A percentile compares a stretch with the other conserved stretches of the same genome.
These are phyloP conservation scores for Rachicladosporium sp. DNA, from an alignment of 2,329 filamentous ascomycete genomes.

Conservation along the genomic window DNA sequence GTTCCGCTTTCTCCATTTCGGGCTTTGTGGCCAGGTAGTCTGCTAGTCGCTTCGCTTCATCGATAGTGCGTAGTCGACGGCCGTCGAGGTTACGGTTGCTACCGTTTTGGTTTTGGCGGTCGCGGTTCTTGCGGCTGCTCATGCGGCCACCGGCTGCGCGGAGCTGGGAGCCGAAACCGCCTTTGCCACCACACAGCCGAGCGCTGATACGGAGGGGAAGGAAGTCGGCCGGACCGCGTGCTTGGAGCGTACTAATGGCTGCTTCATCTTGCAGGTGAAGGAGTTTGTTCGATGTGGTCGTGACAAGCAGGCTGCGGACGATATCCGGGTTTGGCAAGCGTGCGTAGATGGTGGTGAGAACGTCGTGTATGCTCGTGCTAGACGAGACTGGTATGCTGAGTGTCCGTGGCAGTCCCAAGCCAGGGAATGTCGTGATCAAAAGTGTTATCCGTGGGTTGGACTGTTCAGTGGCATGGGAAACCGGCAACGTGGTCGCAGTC, in stretches of 20 bases:
- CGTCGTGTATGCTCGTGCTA: constrained; percentile 51
- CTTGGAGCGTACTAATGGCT: constrained; percentile 51
- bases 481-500: no score
- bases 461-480: no score
- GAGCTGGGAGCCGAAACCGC: constrained; percentile 93
- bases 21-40: constrained; percentile 93
- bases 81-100: constrained; percentile 92
- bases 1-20: constrained; percentile 91
- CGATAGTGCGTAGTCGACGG: constrained; percentile 76
- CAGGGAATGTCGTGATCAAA: constrained; percentile 72
- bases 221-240: constrained; percentile 42
- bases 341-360: constrained; percentile 49
- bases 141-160: constrained; percentile 95
- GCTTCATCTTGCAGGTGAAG: constrained; percentile 43
- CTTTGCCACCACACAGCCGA: constrained; percentile 82
- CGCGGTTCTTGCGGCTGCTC: constrained; percentile 86
- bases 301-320: constrained; percentile 56
- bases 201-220: constrained; percentile 70
- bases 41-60: constrained; percentile 86
- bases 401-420: constrained; percentile 71
- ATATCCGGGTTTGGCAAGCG: constrained; percentile 44
- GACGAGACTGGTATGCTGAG: constrained; percentile 61
- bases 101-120: constrained; percentile 60
- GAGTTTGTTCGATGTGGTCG: constrained; percentile 66
- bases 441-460: constrained; percentile 50